A percentile compares a stretch with the other conserved stretches of the same genome.
phyloP scores from a whole-genome alignment of 2,329 filamentous ascomycete genomes.

The Beauveria medogensis region DNA sequence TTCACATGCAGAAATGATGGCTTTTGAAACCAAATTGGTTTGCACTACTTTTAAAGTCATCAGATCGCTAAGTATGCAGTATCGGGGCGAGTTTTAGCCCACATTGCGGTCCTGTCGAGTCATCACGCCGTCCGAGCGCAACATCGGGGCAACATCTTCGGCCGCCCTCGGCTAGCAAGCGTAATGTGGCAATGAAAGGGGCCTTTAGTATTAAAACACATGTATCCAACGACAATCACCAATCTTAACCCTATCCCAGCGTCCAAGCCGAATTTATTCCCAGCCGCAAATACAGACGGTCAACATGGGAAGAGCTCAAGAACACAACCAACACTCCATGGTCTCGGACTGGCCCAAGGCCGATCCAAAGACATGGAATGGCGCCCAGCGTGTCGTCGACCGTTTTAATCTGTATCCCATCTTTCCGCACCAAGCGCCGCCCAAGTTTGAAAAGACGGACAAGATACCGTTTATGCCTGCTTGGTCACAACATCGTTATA shows the following conservation, averaged over 20 bases:
- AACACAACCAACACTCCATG: conserved; percentile 15
- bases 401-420: conserved; percentile 13
- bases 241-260: neutral
- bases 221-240: neutral
- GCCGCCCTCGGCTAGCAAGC: neutral
- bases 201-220: neutral
- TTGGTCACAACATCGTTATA: conserved; percentile 22
- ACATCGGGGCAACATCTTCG: neutral
- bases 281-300: neutral
- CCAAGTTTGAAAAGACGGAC: conserved; percentile 25
- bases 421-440: conserved; percentile 14
- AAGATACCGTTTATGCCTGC: conserved; percentile 22
- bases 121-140: neutral
- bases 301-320: conserved; percentile 5
- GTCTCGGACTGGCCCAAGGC: conserved; percentile 16
- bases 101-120: neutral
- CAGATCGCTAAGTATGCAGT: no score
- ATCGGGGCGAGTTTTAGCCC: no score
- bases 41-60: no score
- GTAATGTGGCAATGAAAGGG: conserved; percentile 32
- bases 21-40: no score
- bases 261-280: neutral
- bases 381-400: conserved; percentile 14
- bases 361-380: conserved; percentile 14
- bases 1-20: no score